Evolutionary conservation across 2,329 filamentous ascomycete genomes (phyloP).

Genomic region (Rugonectria rugulosa): DNA sequence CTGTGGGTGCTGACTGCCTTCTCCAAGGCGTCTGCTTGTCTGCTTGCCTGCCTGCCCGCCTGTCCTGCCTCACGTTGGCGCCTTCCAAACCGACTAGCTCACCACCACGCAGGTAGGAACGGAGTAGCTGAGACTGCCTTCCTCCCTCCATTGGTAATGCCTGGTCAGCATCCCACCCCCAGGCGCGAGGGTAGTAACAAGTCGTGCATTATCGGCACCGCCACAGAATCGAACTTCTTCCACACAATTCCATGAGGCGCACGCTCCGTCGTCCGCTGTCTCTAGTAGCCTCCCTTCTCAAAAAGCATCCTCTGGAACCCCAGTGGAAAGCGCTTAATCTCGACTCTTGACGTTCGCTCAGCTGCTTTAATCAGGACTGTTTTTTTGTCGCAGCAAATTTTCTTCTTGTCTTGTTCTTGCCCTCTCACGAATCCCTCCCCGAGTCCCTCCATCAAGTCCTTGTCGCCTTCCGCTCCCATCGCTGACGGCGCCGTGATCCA

Average conservation of each 20-base stretch:
- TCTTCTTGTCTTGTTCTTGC: slow-evolving; percentile 11
- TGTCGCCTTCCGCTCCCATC: not conserved
- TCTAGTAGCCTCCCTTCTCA: slow-evolving; percentile 40
- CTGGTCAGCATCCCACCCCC: not conserved
- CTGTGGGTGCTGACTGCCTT: too few species aligned
- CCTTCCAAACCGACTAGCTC: too few species aligned
- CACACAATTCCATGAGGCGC: slow-evolving; percentile 53
- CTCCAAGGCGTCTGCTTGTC: too few species aligned
- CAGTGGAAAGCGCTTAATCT: slow-evolving; percentile 32
- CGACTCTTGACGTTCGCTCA: slow-evolving; percentile 22
- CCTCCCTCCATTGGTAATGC: not conserved
- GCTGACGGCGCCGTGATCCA: slow-evolving; percentile 28
- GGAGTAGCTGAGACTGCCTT: not conserved
- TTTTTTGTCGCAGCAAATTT: slow-evolving; percentile 23
- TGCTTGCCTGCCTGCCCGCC: too few species aligned
- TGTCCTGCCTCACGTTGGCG: too few species aligned
- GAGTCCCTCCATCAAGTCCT: not conserved
- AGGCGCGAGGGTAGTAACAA: slow-evolving; percentile 12
- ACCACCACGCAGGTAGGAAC: too few species aligned
- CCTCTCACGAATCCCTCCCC: too few species aligned
- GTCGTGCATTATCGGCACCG: slow-evolving; percentile 46
- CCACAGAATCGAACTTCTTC: slow-evolving; percentile 52
- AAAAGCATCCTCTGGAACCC: slow-evolving; percentile 36
- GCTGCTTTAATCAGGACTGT: slow-evolving; percentile 32
- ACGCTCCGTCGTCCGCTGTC: slow-evolving; percentile 39